Conservation (phyloP, 441 rosid species). For the Isatis lusitanica region DNA sequence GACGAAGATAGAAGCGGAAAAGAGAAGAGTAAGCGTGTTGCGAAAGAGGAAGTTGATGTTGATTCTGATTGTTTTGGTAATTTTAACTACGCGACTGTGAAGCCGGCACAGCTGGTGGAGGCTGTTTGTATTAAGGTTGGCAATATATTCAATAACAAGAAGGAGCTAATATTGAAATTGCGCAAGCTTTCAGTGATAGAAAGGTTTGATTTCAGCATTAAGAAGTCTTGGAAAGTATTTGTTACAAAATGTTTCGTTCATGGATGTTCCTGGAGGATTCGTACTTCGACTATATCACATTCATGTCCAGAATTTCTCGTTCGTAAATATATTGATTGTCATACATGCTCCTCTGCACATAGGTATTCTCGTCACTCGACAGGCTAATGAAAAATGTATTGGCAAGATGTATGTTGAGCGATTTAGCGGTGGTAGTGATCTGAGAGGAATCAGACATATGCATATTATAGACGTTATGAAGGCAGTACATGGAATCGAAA, state of each 20-base stretch:
- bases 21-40: no score
- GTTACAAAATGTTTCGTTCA: background rate
- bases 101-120: no score
- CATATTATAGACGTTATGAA: no score
- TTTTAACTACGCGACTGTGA: background rate
- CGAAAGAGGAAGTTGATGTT: no score
- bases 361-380: background rate
- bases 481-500: background rate
- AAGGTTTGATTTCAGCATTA: background rate
- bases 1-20: no score
- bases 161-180: background rate
- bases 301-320: background rate
- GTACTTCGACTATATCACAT: background rate
- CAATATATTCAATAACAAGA: no score
- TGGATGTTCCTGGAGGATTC: background rate
- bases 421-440: no score
- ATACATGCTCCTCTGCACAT: background rate
- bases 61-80: no score
- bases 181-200: background rate
- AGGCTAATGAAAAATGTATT: background rate
- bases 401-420: no score
- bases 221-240: background rate
- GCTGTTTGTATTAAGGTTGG: background rate
- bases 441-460: no score
- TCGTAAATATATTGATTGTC: background rate